phyloP scores from a whole-genome alignment of 768 basidiomycete species.

The Lactarius evosmus region DNA sequence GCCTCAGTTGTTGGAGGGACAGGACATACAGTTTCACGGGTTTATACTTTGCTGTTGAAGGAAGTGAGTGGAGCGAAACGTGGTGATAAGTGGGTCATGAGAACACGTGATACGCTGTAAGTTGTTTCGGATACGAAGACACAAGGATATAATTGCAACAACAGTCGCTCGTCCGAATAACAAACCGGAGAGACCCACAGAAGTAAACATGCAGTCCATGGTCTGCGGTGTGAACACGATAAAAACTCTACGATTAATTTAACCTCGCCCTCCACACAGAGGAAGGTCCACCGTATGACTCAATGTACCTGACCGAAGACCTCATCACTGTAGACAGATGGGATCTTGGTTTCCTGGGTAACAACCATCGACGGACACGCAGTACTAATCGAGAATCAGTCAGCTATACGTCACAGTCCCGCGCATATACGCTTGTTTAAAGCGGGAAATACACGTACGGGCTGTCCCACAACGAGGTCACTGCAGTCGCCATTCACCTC shows the following conservation, averaged over 20 bases:
- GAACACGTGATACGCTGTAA: neutral
- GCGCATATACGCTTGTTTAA: neutral
- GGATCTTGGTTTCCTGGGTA: neutral
- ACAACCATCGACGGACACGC: conserved; percentile 9
- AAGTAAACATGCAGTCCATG: neutral
- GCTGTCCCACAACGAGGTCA: conserved; percentile 6
- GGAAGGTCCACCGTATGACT: neutral
- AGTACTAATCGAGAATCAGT: conserved; percentile 12
- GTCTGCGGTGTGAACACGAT: neutral
- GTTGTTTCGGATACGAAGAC: neutral
- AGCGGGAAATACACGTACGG: conserved; percentile 9
- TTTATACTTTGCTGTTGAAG: too few relatives aligned
- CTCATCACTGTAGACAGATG: conserved; percentile 1
- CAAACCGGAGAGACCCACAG: too few relatives aligned
- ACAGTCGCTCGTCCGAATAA: too few relatives aligned
- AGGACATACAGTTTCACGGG: too few relatives aligned
- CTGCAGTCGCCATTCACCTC: conserved; percentile 8
- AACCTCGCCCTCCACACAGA: neutral
- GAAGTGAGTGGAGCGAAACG: too few relatives aligned
- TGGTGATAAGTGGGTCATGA: too few relatives aligned
- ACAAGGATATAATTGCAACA: too few relatives aligned
- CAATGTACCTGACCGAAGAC: neutral
- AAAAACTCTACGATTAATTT: neutral
- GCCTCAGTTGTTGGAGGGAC: too few relatives aligned
- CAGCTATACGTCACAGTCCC: neutral